Conservation (phyloP, 345 rosid genomes). For the Gossypium mustelinum region DNA sequence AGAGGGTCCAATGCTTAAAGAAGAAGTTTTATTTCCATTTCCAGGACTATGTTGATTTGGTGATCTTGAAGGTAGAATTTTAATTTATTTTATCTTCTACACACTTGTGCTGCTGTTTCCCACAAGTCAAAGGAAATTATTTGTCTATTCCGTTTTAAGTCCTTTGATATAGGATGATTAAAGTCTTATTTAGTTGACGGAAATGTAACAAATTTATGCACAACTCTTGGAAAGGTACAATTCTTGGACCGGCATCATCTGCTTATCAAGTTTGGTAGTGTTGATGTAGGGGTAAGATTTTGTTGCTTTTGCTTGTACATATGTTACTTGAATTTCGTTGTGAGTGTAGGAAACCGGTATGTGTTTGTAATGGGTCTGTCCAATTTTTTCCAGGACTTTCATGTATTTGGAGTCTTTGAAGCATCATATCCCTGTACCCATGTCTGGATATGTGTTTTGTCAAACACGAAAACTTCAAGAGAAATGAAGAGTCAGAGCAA, state of each 20-base stretch:
- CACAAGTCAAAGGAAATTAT: neutral
- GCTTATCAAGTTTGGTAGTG: conserved; percentile 87
- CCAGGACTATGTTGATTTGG: conserved; percentile 90
- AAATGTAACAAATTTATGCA: conserved; percentile 10
- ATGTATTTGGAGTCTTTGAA: neutral
- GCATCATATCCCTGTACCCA: neutral
- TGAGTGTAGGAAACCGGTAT: neutral
- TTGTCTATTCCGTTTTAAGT: neutral
- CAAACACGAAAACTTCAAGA: neutral
- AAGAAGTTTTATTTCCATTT: conserved; percentile 92
- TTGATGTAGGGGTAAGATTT: conserved; percentile 83
- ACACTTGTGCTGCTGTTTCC: neutral
- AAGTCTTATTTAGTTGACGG: neutral
- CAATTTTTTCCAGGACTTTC: neutral
- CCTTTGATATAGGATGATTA: neutral
- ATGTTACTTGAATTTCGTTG: neutral
- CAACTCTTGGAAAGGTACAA: conserved; percentile 57
- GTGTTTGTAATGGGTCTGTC: neutral
- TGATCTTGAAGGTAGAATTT: conserved; percentile 76
- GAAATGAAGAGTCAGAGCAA: neutral
- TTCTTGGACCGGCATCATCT: conserved; percentile 93
- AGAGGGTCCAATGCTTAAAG: conserved; percentile 82
- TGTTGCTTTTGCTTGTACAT: conserved; percentile 16
- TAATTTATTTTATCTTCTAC: neutral
- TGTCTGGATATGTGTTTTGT: neutral